phyloP scores from a whole-genome alignment of 192 early-diverging fungal species.

The Neocallimastix lanati region DNA sequence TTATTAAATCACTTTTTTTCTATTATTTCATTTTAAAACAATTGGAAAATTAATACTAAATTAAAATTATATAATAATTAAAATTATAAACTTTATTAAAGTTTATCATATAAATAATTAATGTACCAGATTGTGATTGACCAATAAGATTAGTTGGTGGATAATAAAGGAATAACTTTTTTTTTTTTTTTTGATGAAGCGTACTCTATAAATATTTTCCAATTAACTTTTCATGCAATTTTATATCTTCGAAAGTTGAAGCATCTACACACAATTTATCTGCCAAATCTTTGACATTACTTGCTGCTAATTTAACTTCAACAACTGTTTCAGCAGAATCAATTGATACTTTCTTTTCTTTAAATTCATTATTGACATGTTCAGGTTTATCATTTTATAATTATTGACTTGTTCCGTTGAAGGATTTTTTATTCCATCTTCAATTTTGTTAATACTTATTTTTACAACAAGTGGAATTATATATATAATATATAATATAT shows the following conservation, averaged over 20 bases:
- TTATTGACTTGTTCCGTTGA: neutral
- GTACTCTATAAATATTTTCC: slow-evolving; percentile 86
- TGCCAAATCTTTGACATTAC: neutral
- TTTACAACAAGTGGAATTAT: no score
- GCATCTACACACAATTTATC: neutral
- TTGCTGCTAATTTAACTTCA: neutral
- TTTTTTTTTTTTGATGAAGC: slow-evolving; percentile 61
- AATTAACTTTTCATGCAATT: slow-evolving; percentile 48
- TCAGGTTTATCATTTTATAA: neutral
- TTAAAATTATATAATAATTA: no score
- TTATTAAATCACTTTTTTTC: no score
- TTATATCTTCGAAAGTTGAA: slow-evolving; percentile 29
- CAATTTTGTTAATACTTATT: neutral
- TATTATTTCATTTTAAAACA: no score
- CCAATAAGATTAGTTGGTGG: slow-evolving; percentile 94
- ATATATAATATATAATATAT: no score
- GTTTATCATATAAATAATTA: no score
- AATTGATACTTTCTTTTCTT: neutral
- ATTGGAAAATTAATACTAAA: no score
- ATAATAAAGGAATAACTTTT: slow-evolving; percentile 69
- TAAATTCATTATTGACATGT: no score
- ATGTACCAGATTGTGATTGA: slow-evolving; percentile 92
- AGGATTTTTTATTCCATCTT: neutral
- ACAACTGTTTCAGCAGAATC: neutral
- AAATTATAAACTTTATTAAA: no score